phyloP scores from a whole-genome alignment of 495 filamentous ascomycete species.

The Penicillium daleae region DNA sequence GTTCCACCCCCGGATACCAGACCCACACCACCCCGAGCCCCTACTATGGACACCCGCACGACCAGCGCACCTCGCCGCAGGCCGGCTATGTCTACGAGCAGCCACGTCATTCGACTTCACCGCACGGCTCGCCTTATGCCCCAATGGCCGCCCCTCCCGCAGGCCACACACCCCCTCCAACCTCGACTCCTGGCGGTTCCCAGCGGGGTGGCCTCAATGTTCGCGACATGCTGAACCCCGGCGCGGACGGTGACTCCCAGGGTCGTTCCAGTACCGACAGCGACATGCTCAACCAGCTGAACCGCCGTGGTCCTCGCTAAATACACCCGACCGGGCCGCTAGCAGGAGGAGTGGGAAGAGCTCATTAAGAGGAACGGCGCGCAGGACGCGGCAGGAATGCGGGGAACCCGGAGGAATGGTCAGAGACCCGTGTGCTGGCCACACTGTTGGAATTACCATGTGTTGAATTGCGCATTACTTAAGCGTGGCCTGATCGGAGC shows the following conservation, averaged over 20 bases:
- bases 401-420: constrained; percentile 19
- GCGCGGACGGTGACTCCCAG: constrained; percentile 35
- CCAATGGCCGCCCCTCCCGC: constrained; percentile 37
- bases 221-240: constrained; percentile 55
- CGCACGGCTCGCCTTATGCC: constrained; percentile 55
- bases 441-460: constrained; percentile 33
- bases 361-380: not conserved
- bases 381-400: constrained; percentile 16
- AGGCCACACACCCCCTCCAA: constrained; percentile 24
- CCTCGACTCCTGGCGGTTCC: constrained; percentile 41
- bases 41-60: constrained; percentile 51
- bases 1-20: constrained; percentile 54
- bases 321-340: not conserved
- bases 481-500: constrained; percentile 17
- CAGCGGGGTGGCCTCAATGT: constrained; percentile 55
- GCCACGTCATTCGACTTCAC: constrained; percentile 52
- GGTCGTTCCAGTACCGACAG: constrained; percentile 59
- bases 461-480: constrained; percentile 23
- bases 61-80: constrained; percentile 56
- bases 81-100: constrained; percentile 53
- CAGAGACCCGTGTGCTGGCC: constrained; percentile 35
- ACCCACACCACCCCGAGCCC: constrained; percentile 47
- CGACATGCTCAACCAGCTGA: constrained; percentile 60
- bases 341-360: not conserved
- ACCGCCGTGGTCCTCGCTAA: constrained; percentile 43